Conservation (phyloP, 208 protist genomes). For the Herpetomonas muscarum region DNA sequence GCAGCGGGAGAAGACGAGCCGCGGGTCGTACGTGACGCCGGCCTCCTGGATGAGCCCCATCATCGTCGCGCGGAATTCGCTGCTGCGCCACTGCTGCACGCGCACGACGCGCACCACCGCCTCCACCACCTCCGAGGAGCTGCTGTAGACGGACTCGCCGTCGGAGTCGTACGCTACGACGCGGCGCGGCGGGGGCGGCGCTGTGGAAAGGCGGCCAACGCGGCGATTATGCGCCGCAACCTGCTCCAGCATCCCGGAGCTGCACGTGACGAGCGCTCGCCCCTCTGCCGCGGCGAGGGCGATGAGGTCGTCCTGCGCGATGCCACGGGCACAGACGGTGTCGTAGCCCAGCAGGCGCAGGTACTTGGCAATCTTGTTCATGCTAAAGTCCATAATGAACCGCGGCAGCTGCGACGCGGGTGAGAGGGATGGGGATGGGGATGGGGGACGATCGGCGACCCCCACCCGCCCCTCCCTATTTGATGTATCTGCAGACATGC, state of each 20-base stretch:
- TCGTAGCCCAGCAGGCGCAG: slow-evolving; percentile 75
- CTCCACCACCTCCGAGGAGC: slow-evolving; percentile 19
- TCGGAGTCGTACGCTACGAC: slow-evolving; percentile 77
- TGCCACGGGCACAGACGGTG: slow-evolving; percentile 37
- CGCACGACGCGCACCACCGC: slow-evolving; percentile 18
- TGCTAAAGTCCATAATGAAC: slow-evolving; percentile 76
- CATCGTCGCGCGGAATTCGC: slow-evolving; percentile 38
- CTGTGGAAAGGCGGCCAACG: slow-evolving; percentile 4
- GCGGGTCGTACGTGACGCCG: slow-evolving; percentile 29
- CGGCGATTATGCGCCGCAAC: slow-evolving; percentile 41
- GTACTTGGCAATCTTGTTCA: slow-evolving; percentile 74
- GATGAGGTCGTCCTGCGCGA: slow-evolving; percentile 39
- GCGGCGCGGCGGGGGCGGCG: not conserved
- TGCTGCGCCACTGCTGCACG: slow-evolving; percentile 38
- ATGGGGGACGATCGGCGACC: too few species aligned
- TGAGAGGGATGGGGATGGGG: too few species aligned
- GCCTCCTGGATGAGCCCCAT: slow-evolving; percentile 31
- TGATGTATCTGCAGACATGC: too few species aligned
- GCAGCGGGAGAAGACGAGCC: slow-evolving; percentile 55
- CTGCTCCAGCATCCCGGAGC: slow-evolving; percentile 24
- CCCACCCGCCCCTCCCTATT: too few species aligned
- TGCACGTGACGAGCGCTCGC: slow-evolving; percentile 48
- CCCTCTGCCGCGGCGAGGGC: slow-evolving; percentile 21
- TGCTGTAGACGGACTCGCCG: slow-evolving; percentile 59
- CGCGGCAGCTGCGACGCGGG: slow-evolving; percentile 20